These are phyloP conservation scores for Didymellaceae sp. DNA, from an alignment of 2,329 filamentous ascomycete genomes.

Conservation along the genomic window DNA sequence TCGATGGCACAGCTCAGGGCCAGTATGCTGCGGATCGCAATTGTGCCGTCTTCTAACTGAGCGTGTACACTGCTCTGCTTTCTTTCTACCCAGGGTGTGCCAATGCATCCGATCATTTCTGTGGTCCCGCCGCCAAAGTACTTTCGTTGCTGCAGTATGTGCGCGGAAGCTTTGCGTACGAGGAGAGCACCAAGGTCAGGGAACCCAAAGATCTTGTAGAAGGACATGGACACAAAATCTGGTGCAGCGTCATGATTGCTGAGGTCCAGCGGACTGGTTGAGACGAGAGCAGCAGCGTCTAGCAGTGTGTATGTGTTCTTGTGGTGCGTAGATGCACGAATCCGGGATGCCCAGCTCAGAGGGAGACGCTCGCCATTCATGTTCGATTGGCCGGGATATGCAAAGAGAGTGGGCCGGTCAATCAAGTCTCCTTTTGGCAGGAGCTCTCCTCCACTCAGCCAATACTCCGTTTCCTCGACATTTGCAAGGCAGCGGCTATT, in stretches of 20 bases:
- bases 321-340: conserved; percentile 44
- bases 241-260: conserved; percentile 65
- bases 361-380: conserved; percentile 82
- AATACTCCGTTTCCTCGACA: conserved; percentile 68
- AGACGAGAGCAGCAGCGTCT: conserved; percentile 70
- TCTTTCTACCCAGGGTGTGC: conserved; percentile 61
- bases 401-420: conserved; percentile 60
- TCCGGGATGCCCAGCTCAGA: conserved; percentile 59
- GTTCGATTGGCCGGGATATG: conserved; percentile 90
- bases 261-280: conserved; percentile 66
- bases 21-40: conserved; percentile 70
- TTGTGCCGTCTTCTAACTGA: conserved; percentile 70
- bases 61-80: conserved; percentile 64
- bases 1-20: conserved; percentile 66
- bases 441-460: conserved; percentile 56
- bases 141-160: conserved; percentile 58
- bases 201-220: conserved; percentile 97
- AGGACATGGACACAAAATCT: conserved; percentile 84
- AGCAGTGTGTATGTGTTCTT: conserved; percentile 70
- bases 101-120: conserved; percentile 63
- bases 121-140: conserved; percentile 73
- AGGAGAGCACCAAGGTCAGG: conserved; percentile 87
- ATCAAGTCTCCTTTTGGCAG: conserved; percentile 18
- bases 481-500: conserved; percentile 68
- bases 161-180: conserved; percentile 72